A percentile compares a stretch with the other conserved stretches of the same genome.
These are phyloP conservation scores for Tylopilus vinaceipallidus DNA, from an alignment of 768 basidiomycete genomes.

Conservation along the genomic window DNA sequence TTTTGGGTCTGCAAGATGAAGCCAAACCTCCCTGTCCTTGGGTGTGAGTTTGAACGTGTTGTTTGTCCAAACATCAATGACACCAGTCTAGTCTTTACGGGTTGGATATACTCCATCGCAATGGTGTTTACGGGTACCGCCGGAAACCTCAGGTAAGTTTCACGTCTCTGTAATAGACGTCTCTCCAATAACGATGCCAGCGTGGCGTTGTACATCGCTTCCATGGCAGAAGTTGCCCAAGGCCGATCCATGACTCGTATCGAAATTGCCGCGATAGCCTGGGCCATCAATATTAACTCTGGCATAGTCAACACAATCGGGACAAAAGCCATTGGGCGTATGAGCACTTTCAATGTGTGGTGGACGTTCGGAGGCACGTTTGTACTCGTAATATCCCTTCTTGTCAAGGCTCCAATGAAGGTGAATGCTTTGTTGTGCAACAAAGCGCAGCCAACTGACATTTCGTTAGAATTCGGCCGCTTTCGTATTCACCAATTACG, in stretches of 20 bases:
- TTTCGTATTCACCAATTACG: conserved; percentile 56
- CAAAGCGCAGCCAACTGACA: background rate
- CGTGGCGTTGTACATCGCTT: conserved; percentile 54
- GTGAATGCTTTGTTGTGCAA: conserved; percentile 23
- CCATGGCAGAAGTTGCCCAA: conserved; percentile 48
- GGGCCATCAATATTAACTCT: conserved; percentile 54
- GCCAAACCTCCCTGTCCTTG: conserved; percentile 49
- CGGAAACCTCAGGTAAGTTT: conserved; percentile 48
- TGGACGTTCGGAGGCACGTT: conserved; percentile 61
- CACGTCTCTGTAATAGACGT: background rate
- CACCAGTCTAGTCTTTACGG: conserved; percentile 40
- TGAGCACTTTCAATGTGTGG: conserved; percentile 58
- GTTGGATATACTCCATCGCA: conserved; percentile 60
- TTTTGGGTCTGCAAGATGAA: conserved; percentile 67
- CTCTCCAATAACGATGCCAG: conserved; percentile 23
- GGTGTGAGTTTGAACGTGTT: conserved; percentile 38
- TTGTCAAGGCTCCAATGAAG: conserved; percentile 54
- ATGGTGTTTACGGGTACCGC: conserved; percentile 61
- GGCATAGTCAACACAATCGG: conserved; percentile 56
- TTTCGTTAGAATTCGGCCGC: conserved; percentile 44
- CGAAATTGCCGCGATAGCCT: conserved; percentile 52
- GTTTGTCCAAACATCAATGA: background rate
- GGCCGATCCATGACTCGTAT: conserved; percentile 44
- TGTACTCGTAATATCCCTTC: conserved; percentile 53
- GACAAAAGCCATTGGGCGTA: conserved; percentile 53